phyloP scores from a whole-genome alignment of 345 rosid genomes.

The Clarkia xantiana region DNA sequence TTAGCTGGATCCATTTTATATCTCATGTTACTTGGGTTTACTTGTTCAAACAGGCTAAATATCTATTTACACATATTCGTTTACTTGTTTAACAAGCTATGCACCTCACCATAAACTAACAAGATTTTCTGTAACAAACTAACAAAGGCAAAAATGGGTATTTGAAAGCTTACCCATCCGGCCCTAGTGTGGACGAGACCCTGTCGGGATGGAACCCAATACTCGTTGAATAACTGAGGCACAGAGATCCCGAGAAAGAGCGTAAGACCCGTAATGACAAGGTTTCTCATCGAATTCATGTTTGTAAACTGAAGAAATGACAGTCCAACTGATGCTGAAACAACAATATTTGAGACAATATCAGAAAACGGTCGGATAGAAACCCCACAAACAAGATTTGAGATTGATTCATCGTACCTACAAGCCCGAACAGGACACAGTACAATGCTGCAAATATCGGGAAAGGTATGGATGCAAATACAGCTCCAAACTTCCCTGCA shows the following conservation, averaged over 20 bases:
- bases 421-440: constrained; percentile 81
- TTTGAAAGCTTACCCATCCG: constrained; percentile 45
- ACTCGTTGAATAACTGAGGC: constrained; percentile 66
- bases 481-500: constrained; percentile 91
- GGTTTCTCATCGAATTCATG: constrained; percentile 90
- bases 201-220: constrained; percentile 36
- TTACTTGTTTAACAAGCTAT: too few relatives aligned
- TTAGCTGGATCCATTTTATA: too few relatives aligned
- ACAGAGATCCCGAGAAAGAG: constrained; percentile 79
- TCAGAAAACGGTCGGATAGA: too few relatives aligned
- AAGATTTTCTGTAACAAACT: too few relatives aligned
- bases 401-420: constrained; percentile 27
- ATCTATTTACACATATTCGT: too few relatives aligned
- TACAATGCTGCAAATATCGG: constrained; percentile 77
- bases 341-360: neutral
- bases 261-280: constrained; percentile 58
- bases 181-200: constrained; percentile 76
- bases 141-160: too few relatives aligned
- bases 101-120: too few relatives aligned
- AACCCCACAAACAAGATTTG: neutral
- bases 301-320: constrained; percentile 96
- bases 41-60: too few relatives aligned
- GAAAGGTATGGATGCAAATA: constrained; percentile 88
- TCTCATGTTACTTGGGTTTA: too few relatives aligned
- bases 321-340: constrained; percentile 73